Base-by-base conservation (phyloP, 345 rosid species). In the Eucalyptus tenuipes region DNA sequence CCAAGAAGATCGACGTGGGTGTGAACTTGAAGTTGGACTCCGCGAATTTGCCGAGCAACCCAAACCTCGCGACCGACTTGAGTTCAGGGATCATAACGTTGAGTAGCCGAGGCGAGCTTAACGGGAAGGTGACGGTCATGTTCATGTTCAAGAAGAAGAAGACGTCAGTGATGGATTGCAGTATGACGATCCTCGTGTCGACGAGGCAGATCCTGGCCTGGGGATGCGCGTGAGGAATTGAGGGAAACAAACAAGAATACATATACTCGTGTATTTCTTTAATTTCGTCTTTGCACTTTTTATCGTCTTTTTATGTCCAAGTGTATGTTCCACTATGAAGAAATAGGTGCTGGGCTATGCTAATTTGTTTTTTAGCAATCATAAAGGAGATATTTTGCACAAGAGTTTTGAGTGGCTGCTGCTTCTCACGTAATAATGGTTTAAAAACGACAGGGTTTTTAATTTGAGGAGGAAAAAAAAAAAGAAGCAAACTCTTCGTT, bases 91-190 rank as follows among this genome's bases (percentile, higher is more conserved):
- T 85, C 24, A 61, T 90, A 25, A 52, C 88, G 27, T 49, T 90
- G 25, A 14, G 4, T 7, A 37, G 87, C 66, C 5, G 2, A 17
- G 87, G 87, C 45, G 64, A 53, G 66, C 27, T 86, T 10, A 53
- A 3, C 2, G 87, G 87, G n/a, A 86, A 86, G 47, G 87, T 86
- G 31, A 86, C 87, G 31, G 18, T 86, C 13, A 89, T 89, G 88
- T 68, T 86, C 57, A 79, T 89, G 71, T 86, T 89, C 87, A 89
- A 89, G 90, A 89, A 89, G 90, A 87, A 33, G 90, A 89, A 86
- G 86, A 86, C 90, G 24, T 75, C 90, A 3, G 45, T 75, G 44
- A 89, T 89, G 90, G 79, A 86, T 71, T 89, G 90, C 86, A 79
- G 61, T 18, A 55, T 89, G 50, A 53, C 75, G 12, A 89, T 89